Evolutionary conservation across 2,329 filamentous ascomycete species (phyloP), one percentile per base, ranked within the genome.

Genomic region (Alternaria metachromatica): DNA sequence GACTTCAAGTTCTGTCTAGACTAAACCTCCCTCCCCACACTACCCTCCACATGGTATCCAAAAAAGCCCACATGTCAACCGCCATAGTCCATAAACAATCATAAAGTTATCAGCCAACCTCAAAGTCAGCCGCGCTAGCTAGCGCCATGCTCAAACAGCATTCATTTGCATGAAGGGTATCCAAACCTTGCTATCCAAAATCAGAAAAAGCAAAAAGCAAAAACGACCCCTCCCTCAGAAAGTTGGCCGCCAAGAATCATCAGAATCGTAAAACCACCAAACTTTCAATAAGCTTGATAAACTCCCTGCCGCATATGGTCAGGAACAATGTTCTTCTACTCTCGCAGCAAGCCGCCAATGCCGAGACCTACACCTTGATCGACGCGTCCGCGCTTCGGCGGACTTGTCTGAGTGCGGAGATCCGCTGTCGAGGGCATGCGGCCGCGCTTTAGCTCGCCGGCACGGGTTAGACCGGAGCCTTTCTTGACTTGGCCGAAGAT

Each of bases 401-500:
- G 71, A 72, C 77, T 75, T 28, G 43, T 60, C n/a, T 55, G 56
- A 25, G 48, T 51, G 48, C 70, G 69, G 45, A 66, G 53, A 63
- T 80, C 69, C 26, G 77, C 73, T 6, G 68, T 62, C 23, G 74
- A 72, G 20, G 70, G 71, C 44, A 76, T 69, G 44, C 60, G 60
- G 45, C 74, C 70, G 68, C 78, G 78, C 64, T 80, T 77, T 37
- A 68, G 61, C 25, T 79, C 77, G 15, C 69, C 69, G 11, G 75
- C 67, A 15, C 76, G 70, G 12, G 70, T 72, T 20, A 77, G 74
- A 46, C 82, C 82, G 13, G 82, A 76, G 11, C 71, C 72, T 77
- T 91, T 91, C 70, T 84, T 87, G 26, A 90, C 84, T 37, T 86
- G 83, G 1, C 88, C 88, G 72, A 89, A 90, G 5, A 91, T 78